Evolutionary conservation across 441 rosid genomes (phyloP), one percentile per base, ranked within the genome.

Genomic region (Cnidoscolus chayamansa): DNA sequence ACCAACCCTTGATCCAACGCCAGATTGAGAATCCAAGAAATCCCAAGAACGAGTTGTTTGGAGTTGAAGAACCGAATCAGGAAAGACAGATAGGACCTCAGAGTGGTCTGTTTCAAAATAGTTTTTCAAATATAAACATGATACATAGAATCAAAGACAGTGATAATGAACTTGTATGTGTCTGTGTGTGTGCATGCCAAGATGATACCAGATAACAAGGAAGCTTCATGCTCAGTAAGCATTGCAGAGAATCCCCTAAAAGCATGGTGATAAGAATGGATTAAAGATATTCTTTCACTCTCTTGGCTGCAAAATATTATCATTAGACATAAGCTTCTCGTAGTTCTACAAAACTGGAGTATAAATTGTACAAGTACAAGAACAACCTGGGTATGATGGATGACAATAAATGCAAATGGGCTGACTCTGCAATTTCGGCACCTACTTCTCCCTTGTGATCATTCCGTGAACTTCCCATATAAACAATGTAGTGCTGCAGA

Each of bases 11-110:
- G 17, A 25, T 13, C 59, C 37, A 20, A 50, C 2, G 40, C 5
- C 69, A 48, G 57, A 25, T 49, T 20, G 57, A 49, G 53, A 10
- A 30, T 55, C 58, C 45, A 67, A 50, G 59, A 67, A 67, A 32
- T 67, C 70, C 70, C 70, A 67, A 13, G 70, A 66, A 12, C 59
- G 55, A 16, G 70, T 66, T 3, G 70, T 66, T 0, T 66, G 70
- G 32, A 51, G 70, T 8, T 51, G 12, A 3, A 49, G 45, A 15
- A 4, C 13, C 6, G 19, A 3, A 0, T 55, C 55, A 12, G 59
- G 30, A 8, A 67, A 67, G 10, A 51, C 59, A 50, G 70, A 67
- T 0, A 67, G 7, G 10, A 67, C 70, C 7, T 16, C 70, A 12
- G 10, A 15, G 16, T 32, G 35, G 5, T 19, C 70, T 67, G 59